Percentiles rank a stretch among this genome's conserved stretches.
Evolutionary conservation across 169 alveolate species (phyloP).

Genomic region (Plasmodium falciparum): DNA sequence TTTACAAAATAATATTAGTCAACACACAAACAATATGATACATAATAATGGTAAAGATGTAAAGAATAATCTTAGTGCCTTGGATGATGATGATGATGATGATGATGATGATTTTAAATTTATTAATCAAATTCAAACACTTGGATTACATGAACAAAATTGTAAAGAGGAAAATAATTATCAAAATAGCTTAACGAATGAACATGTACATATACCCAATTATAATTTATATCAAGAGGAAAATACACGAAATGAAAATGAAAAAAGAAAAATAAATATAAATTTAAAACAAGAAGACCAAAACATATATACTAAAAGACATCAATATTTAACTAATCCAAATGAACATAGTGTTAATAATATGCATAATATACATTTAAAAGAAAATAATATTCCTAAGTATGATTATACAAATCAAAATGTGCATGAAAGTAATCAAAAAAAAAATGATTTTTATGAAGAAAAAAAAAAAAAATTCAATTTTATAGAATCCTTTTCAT

Average conservation of each 20-base stretch:
- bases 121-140: slow-evolving; percentile 10
- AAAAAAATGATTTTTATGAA: slow-evolving; percentile 4
- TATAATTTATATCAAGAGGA: no score
- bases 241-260: not conserved
- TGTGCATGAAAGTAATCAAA: not conserved
- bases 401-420: not conserved
- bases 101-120: slow-evolving; percentile 31
- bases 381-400: slow-evolving; percentile 1
- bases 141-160: slow-evolving; percentile 8
- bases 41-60: not conserved
- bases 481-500: slow-evolving; percentile 59
- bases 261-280: not conserved
- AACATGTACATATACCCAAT: not conserved
- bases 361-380: not conserved
- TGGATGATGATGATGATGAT: slow-evolving; percentile 10
- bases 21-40: not conserved
- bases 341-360: not conserved
- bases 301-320: not conserved
- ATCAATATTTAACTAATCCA: not conserved
- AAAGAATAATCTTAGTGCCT: slow-evolving; percentile 8
- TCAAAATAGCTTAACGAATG: not conserved
- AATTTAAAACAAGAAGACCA: not conserved
- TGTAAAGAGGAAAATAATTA: not conserved
- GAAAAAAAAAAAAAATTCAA: slow-evolving; percentile 68
- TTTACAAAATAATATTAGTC: not conserved